Evolutionary conservation across 176 grass and related monocot genomes (phyloP).

Genomic region (Phragmites australis): DNA sequence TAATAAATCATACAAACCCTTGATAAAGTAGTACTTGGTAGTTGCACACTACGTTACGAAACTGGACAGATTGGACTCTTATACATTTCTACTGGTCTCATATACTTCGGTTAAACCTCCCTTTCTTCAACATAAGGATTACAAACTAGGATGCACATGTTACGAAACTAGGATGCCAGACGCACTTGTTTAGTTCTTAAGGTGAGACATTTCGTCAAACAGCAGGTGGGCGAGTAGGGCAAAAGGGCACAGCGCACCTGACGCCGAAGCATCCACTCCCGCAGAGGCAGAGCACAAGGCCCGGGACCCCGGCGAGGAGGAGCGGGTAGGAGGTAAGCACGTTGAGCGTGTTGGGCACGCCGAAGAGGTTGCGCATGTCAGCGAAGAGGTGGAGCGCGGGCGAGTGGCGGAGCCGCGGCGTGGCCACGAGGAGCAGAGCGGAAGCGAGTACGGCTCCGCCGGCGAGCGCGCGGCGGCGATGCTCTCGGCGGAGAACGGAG

Average conservation of each 20-base stretch:
- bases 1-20: neutral
- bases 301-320: conserved; percentile 79
- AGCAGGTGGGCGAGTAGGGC: neutral
- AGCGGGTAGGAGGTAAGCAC: conserved; percentile 85
- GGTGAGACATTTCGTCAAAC: conserved; percentile 45
- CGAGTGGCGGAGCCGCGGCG: conserved; percentile 76
- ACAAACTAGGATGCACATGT: neutral
- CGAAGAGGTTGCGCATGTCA: conserved; percentile 95
- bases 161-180: neutral
- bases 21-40: neutral
- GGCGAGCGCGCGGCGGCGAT: conserved; percentile 45
- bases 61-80: neutral
- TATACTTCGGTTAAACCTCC: neutral
- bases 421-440: conserved; percentile 72
- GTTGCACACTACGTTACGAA: neutral
- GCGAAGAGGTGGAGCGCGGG: conserved; percentile 91
- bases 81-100: neutral
- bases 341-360: conserved; percentile 96
- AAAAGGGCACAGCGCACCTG: conserved; percentile 52
- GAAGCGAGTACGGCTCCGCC: conserved; percentile 51
- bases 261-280: conserved; percentile 81
- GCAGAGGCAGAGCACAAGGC: conserved; percentile 79
- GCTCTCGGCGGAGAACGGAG: conserved; percentile 29
- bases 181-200: neutral
- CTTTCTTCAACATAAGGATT: neutral